Base-by-base conservation (phyloP, 163 green algal species). In the Scenedesmus sp. region DNA sequence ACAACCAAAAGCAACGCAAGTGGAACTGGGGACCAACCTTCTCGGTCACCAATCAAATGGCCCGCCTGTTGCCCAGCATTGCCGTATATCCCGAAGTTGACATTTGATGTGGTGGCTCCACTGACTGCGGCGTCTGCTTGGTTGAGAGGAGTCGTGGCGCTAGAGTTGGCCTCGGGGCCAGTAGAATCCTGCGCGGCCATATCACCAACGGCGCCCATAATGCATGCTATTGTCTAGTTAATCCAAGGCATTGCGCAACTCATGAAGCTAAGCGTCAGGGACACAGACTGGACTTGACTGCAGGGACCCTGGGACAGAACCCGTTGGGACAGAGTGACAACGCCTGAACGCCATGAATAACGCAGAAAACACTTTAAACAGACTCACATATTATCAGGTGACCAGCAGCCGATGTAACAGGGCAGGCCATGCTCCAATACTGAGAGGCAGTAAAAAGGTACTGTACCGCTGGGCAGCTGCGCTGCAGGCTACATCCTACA, bases 221-320 rank as follows among this genome's bases (percentile, higher is more conserved):
- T 52, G 2, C 70, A 52, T 79, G 8, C 59, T 8, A 8, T 64
- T 64, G 8, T 10, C 9, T 64, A 64, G 8, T 64, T 64, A 64
- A 15, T 8, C 7, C 9, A 8, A 64, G 59, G 9, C 9, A 64
- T 64, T 10, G 8, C 9, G 8, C 59, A 8, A 64, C 8, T 10
- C 59, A 15, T 8, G 8, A 64, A 64, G 59, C 8, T 10, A 64
- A 15, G 59, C 59, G 9, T 8, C 59, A 64, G 70, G 70, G 70
- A 79, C 70, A 79, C 70, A 79, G 1, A 13, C 3, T 76, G 15
- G 66, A 76, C 66, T 23, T 7, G 4, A 4, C 70, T 79, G 23
- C 70, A 79, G 70, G 70, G 70, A 79, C 70, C 70, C 70, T 52
- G 70, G 70, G 70, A 79, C 70, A 79, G 70, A 79, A 79, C 70